Percentiles rank a stretch among this genome's conserved stretches.
Conservation (phyloP, 345 rosid species). For the Populus davidiana region DNA sequence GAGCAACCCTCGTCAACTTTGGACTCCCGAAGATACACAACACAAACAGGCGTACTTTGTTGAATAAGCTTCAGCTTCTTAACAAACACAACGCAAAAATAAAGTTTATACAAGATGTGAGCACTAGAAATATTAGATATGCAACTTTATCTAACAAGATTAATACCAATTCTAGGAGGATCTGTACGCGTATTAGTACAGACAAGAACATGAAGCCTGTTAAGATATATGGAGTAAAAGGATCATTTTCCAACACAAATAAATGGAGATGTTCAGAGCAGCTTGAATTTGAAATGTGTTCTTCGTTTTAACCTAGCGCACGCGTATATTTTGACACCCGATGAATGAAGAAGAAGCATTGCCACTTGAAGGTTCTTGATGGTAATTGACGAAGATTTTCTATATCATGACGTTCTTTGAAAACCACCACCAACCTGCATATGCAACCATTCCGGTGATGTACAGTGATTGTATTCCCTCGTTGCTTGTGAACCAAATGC, state of each 20-base stretch:
- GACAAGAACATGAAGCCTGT: conserved; percentile 22
- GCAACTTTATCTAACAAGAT: conserved; percentile 27
- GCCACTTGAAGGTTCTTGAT: conserved; percentile 34
- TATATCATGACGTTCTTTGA: conserved; percentile 48
- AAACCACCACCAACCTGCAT: conserved; percentile 79
- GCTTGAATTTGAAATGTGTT: conserved; percentile 24
- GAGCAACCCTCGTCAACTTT: background rate
- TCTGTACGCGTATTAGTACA: conserved; percentile 23
- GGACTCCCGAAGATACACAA: conserved; percentile 9
- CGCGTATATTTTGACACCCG: conserved; percentile 24
- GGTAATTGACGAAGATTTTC: conserved; percentile 11
- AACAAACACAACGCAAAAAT: background rate
- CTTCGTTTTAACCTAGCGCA: conserved; percentile 21
- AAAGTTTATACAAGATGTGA: conserved; percentile 14
- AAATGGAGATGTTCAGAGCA: conserved; percentile 24
- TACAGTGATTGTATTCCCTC: conserved; percentile 54
- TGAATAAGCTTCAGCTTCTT: conserved; percentile 6
- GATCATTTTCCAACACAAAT: conserved; percentile 29
- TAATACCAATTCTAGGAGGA: conserved; percentile 6
- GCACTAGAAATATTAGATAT: conserved; percentile 17
- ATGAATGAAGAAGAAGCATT: conserved; percentile 16
- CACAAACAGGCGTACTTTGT: conserved; percentile 2
- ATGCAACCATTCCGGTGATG: conserved; percentile 90
- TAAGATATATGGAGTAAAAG: conserved; percentile 18
- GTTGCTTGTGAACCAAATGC: conserved; percentile 60